Evolutionary conservation across 768 basidiomycete species (phyloP), one percentile per base, ranked within the genome.

Genomic region (Serendipita sp.): DNA sequence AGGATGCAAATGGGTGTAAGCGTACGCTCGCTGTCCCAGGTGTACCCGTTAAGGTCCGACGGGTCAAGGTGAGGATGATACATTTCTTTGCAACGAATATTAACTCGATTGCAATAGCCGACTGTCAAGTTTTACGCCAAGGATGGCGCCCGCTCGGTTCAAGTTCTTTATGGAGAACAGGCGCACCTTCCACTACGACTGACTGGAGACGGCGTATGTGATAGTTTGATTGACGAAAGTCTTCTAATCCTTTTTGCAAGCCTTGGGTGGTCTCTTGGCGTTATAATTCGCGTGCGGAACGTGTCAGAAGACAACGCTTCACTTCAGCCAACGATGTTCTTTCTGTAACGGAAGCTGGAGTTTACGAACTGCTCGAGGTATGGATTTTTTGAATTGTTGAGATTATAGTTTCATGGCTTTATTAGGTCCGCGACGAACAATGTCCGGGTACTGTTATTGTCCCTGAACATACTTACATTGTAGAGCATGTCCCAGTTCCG

Each of bases 211-310:
- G 87, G 85, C 55, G 94, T 95, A 73, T 66, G 85, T 75, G 13
- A 2, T 15, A 18, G 43, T 48, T 37, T 50, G 52, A 43, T 27
- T 27, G 31, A 60, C 16, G 53, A 44, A 18, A 16, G 66, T 63
- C 60, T 62, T 64, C 62, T 64, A 8, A 27, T 64, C 46, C 45
- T 63, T 53, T 6, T 15, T 11, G 29, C 16, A 68, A 97, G 93
- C 92, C 95, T 4, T 99, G 95, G 95, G 79, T 75, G 13, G 72
- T 99, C 50, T 83, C 80, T 65, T 97, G 94, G 72, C 82, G 83
- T 36, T 79, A 76, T 40, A 70, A 73, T 4, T 79, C 79, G 27
- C 75, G 74, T 3, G 76, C 79, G 0, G 76, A 76, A 31, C 72
- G 72, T 46, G 66, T 78, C 5, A 70, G 75, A 31, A 74, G 75